Percentiles rank a stretch among this genome's conserved stretches.
Evolutionary conservation across 768 basidiomycete species (phyloP).

Genomic region (Pluteus cervinus): DNA sequence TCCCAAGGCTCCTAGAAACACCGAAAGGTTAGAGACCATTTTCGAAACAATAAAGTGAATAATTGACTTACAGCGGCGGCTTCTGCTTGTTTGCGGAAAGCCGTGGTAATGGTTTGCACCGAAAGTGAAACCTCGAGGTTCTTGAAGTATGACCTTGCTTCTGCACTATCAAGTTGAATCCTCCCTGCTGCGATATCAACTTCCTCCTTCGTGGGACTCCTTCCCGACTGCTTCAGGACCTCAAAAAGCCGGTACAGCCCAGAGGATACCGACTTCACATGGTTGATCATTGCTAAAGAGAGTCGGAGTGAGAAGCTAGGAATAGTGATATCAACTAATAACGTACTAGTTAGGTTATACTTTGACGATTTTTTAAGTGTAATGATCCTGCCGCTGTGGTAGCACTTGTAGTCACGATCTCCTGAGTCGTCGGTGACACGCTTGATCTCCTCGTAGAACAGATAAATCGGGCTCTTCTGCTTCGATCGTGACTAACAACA

Average conservation of each 20-base stretch:
- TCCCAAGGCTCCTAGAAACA: constrained; percentile 3
- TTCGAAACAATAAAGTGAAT: too few relatives aligned
- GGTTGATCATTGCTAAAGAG: too few relatives aligned
- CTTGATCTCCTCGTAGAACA: neutral
- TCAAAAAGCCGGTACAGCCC: neutral
- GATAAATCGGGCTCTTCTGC: constrained; percentile 1
- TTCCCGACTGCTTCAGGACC: neutral
- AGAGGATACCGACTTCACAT: neutral
- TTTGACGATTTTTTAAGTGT: neutral
- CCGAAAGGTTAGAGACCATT: too few relatives aligned
- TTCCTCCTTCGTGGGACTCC: neutral
- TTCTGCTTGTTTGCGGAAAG: neutral
- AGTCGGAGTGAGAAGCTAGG: neutral
- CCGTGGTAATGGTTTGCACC: neutral
- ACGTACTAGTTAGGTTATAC: neutral
- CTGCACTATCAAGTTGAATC: neutral
- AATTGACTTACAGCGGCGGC: neutral
- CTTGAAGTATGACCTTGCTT: neutral
- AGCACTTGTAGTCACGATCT: neutral
- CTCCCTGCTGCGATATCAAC: constrained; percentile 1
- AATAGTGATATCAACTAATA: too few relatives aligned
- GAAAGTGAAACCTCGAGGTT: neutral
- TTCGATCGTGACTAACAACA: neutral
- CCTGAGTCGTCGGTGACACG: neutral
- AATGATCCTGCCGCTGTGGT: neutral